Percentiles rank a stretch among this genome's conserved stretches.
Evolutionary conservation across 148 eudicot genomes (phyloP).

Genomic region (Agrostemma githago): DNA sequence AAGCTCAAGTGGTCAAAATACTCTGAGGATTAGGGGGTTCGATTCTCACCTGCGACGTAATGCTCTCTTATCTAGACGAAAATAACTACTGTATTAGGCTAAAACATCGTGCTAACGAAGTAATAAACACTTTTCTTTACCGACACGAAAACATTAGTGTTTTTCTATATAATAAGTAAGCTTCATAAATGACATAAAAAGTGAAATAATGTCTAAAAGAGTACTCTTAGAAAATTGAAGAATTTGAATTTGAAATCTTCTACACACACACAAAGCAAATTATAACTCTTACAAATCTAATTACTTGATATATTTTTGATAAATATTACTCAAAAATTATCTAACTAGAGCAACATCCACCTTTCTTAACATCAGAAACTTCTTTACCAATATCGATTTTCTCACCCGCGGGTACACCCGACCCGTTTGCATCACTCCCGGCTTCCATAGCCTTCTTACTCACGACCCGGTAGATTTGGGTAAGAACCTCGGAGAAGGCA

Average conservation of each 20-base stretch:
- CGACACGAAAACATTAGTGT: no score
- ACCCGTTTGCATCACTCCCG: slow-evolving; percentile 45
- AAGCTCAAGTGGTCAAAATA: no score
- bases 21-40: no score
- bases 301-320: neutral
- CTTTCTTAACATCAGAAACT: slow-evolving; percentile 55
- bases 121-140: neutral
- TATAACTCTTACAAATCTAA: slow-evolving; percentile 7
- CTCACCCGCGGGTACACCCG: slow-evolving; percentile 51
- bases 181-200: neutral
- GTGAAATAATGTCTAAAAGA: neutral
- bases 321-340: neutral
- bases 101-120: neutral
- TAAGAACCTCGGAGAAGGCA: slow-evolving; percentile 55
- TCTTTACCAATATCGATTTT: slow-evolving; percentile 60
- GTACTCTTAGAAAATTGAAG: neutral
- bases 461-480: slow-evolving; percentile 58
- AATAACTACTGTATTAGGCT: neutral
- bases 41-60: no score
- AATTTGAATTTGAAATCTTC: neutral
- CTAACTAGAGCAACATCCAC: slow-evolving; percentile 60
- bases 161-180: neutral
- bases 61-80: no score
- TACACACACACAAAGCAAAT: neutral
- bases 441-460: slow-evolving; percentile 67